These are phyloP conservation scores for Ensete ventricosum DNA, from an alignment of 176 grass and related monocot genomes.

Conservation along the genomic window DNA sequence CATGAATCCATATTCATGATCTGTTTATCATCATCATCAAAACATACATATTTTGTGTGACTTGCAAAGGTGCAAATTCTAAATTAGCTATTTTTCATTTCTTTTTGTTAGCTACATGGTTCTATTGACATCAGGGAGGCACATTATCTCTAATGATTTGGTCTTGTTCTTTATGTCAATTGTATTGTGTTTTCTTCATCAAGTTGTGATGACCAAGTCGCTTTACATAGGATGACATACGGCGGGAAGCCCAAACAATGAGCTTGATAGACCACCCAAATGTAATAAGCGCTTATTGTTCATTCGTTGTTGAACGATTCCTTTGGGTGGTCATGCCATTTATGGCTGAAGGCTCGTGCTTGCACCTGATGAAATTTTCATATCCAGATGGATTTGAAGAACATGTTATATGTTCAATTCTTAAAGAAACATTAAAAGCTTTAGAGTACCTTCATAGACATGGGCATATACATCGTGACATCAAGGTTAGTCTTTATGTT, in stretches of 20 bases:
- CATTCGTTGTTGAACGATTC: conserved; percentile 72
- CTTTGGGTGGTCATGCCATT: conserved; percentile 99
- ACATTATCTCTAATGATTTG: not conserved
- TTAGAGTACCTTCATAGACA: conserved; percentile 94
- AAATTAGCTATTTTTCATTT: not conserved
- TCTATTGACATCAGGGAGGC: not conserved
- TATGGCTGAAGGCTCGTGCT: conserved; percentile 92
- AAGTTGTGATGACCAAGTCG: not conserved
- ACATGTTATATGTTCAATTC: conserved; percentile 70
- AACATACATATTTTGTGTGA: not conserved
- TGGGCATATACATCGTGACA: conserved; percentile 94
- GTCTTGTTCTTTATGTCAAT: not conserved
- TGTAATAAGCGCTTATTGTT: conserved; percentile 84
- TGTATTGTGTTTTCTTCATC: not conserved
- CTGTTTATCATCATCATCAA: not conserved
- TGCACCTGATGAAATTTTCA: conserved; percentile 95
- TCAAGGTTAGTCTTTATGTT: conserved; percentile 54
- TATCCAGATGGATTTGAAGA: conserved; percentile 93
- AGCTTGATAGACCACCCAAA: conserved; percentile 96
- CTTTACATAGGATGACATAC: conserved; percentile 70
- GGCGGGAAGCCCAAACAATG: conserved; percentile 95
- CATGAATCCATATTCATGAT: not conserved
- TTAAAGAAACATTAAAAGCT: conserved; percentile 97
- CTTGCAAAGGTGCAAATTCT: not conserved
- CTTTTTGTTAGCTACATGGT: not conserved